phyloP scores from a whole-genome alignment of 73 alveolate species.

The Tetrahymena elliotti region DNA sequence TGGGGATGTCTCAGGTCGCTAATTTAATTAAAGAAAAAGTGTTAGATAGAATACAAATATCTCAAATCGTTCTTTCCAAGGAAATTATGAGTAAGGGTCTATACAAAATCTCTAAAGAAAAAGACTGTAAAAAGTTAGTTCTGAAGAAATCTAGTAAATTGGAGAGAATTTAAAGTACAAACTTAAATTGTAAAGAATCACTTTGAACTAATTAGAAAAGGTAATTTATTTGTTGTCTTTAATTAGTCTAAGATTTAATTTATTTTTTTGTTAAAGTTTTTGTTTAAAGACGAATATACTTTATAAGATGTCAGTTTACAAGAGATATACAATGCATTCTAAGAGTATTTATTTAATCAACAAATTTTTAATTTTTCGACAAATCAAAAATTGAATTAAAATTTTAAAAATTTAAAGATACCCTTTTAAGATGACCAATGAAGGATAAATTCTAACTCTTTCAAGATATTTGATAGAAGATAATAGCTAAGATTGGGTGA shows the following conservation, averaged over 20 bases:
- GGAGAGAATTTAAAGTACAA: slow-evolving; percentile 7
- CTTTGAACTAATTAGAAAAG: slow-evolving; percentile 1
- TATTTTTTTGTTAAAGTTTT: not conserved
- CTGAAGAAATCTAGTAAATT: not conserved
- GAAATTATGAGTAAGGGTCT: not conserved
- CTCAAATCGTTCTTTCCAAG: not conserved
- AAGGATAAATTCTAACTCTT: not conserved
- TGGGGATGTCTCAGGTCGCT: not conserved
- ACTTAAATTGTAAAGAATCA: not conserved
- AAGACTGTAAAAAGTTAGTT: slow-evolving; percentile 3
- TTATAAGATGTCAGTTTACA: not conserved
- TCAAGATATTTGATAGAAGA: slow-evolving; percentile 23
- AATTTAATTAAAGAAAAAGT: not conserved
- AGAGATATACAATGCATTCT: not conserved
- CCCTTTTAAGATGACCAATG: slow-evolving; percentile 11
- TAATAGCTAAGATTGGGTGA: slow-evolving; percentile 7
- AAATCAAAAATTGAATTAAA: not conserved
- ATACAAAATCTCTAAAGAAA: not conserved
- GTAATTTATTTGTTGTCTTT: not conserved
- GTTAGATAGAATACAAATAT: not conserved
- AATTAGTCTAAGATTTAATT: not conserved
- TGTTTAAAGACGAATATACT: not conserved
- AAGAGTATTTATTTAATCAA: not conserved
- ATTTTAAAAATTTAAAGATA: not conserved
- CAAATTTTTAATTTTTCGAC: too few species aligned